A percentile compares a stretch with the other conserved stretches of the same genome.
phyloP scores from a whole-genome alignment of 2,329 filamentous ascomycete genomes.

The Ramichloridium luteum region DNA sequence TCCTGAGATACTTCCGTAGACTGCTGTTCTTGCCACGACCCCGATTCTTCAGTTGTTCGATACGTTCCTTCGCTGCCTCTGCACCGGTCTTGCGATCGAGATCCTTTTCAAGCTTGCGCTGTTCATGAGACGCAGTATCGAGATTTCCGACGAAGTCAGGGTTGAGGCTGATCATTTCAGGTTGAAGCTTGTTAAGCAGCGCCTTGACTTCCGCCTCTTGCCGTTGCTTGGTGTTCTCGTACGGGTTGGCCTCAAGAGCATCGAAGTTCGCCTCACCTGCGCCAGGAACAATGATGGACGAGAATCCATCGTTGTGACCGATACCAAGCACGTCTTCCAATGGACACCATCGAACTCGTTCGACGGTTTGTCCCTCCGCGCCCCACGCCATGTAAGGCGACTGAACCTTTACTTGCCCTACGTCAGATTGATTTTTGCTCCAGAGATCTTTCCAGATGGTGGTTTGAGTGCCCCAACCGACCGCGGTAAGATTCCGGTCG shows the following conservation, averaged over 20 bases:
- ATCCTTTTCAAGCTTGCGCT: slow-evolving; percentile 64
- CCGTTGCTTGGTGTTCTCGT: slow-evolving; percentile 83
- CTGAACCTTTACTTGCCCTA: slow-evolving; percentile 65
- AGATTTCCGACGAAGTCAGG: slow-evolving; percentile 84
- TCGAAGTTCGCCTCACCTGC: slow-evolving; percentile 97
- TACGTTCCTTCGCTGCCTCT: slow-evolving; percentile 39
- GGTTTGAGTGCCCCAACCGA: slow-evolving; percentile 81
- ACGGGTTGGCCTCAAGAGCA: slow-evolving; percentile 84
- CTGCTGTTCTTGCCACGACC: slow-evolving; percentile 83
- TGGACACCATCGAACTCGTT: slow-evolving; percentile 81
- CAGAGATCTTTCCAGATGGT: slow-evolving; percentile 89
- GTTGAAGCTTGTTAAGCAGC: slow-evolving; percentile 85
- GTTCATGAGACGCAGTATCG: slow-evolving; percentile 66
- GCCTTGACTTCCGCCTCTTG: slow-evolving; percentile 84
- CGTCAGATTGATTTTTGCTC: slow-evolving; percentile 45
- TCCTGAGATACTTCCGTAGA: slow-evolving; percentile 75
- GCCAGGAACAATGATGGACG: slow-evolving; percentile 78
- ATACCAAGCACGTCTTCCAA: slow-evolving; percentile 88
- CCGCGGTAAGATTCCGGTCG: slow-evolving; percentile 74
- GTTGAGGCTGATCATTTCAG: slow-evolving; percentile 93
- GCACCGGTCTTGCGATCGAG: slow-evolving; percentile 51
- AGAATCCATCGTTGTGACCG: slow-evolving; percentile 74
- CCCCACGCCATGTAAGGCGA: slow-evolving; percentile 91
- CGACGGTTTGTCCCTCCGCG: slow-evolving; percentile 67
- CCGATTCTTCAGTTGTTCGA: slow-evolving; percentile 56